phyloP scores from a whole-genome alignment of 331 rosid species.

The Arachis monticola region DNA sequence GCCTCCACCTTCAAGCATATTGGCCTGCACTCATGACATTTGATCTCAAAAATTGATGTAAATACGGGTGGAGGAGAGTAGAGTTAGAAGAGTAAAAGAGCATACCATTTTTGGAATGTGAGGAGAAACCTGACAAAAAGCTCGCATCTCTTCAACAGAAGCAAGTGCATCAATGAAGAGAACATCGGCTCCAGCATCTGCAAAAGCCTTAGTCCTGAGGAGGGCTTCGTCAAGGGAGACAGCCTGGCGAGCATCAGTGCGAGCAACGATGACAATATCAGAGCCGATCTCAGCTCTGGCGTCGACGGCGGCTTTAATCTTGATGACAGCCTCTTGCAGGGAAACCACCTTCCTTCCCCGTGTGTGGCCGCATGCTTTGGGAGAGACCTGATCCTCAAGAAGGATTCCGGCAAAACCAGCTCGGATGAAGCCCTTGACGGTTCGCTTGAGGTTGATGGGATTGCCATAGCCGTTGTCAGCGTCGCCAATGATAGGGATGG shows the following conservation, averaged over 20 bases:
- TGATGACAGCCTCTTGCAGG: constrained; percentile 84
- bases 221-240: constrained; percentile 81
- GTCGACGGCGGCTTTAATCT: constrained; percentile 86
- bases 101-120: constrained; percentile 79
- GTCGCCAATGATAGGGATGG: constrained; percentile 86
- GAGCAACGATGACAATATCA: constrained; percentile 88
- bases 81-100: neutral
- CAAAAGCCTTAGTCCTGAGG: constrained; percentile 72
- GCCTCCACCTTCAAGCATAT: constrained; percentile 99
- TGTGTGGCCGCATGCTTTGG: constrained; percentile 98
- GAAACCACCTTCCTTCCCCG: constrained; percentile 85
- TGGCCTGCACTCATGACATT: constrained; percentile 58
- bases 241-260: constrained; percentile 92
- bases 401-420: constrained; percentile 89
- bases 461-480: constrained; percentile 92
- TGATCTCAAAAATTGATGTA: no score
- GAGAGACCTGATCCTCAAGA: constrained; percentile 90
- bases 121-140: constrained; percentile 78
- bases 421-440: constrained; percentile 76
- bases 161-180: constrained; percentile 83
- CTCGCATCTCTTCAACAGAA: constrained; percentile 83
- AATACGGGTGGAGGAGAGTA: no score
- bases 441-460: constrained; percentile 87
- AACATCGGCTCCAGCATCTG: constrained; percentile 96
- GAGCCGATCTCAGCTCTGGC: constrained; percentile 89